A percentile compares a stretch with the other conserved stretches of the same genome.
Conservation (phyloP, 208 protist genomes). For the Wallacemonas sp. region DNA sequence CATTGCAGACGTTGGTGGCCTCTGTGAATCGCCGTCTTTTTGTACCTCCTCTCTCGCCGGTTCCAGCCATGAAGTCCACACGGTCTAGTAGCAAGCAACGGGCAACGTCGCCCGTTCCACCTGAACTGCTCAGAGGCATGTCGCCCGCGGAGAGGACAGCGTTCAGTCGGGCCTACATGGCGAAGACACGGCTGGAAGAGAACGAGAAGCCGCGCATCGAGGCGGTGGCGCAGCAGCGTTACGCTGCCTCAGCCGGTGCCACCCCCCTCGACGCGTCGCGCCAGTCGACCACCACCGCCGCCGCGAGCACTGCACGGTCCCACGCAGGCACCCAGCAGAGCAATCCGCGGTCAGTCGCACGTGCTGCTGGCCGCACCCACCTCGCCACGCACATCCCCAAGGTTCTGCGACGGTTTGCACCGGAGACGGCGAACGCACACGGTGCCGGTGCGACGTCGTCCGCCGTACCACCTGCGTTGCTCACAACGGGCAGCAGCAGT, state of each 20-base stretch:
- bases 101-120: constrained; percentile 19
- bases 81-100: not conserved
- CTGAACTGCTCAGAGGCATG: constrained; percentile 52
- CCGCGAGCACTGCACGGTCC: not conserved
- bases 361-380: not conserved
- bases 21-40: no score
- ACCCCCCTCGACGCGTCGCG: not conserved
- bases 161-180: constrained; percentile 49
- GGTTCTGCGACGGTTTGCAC: constrained; percentile 12
- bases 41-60: no score
- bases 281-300: not conserved
- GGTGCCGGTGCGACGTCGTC: not conserved
- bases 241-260: constrained; percentile 13
- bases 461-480: no score
- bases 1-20: no score
- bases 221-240: constrained; percentile 43
- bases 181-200: constrained; percentile 65
- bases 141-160: constrained; percentile 24
- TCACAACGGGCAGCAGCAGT: no score
- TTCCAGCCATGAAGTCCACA: no score
- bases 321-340: not conserved
- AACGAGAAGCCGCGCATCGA: constrained; percentile 66
- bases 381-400: constrained; percentile 15
- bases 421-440: not conserved
- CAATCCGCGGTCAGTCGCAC: not conserved